Base-by-base conservation (phyloP, 2,329 filamentous ascomycete species). In the Fusarium transvaalense region DNA sequence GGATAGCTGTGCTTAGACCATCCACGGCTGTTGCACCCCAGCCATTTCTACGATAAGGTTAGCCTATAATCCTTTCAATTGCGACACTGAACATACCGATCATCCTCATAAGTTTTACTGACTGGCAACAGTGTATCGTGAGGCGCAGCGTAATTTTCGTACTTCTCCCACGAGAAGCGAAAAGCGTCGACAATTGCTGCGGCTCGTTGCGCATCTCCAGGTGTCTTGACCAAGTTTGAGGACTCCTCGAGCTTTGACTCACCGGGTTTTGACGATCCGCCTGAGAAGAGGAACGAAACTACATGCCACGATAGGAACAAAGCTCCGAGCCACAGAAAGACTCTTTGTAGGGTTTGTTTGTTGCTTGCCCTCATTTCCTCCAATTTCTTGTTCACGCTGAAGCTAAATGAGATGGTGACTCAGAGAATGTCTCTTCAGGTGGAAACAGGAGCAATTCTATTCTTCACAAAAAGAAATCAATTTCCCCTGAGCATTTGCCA, bases 1-100 rank as follows among this genome's bases (percentile, higher is more conserved):
- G 41, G 6, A 71, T 71, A 5, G 69, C 69, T 0, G 69, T 71
- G 34, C 69, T 71, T 19, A 71, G 12, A 1, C 59, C 68, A 48
- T 71, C 69, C 2, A 71, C 66, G 2, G 69, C 69, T 2, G 69
- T 71, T 5, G 68, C 69, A 2, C 69, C 69, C 69, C 69, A 71
- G 5, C 68, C 69, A 41, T 71, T 71, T 5, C 68, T 71, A n/a
- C 6, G 2, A 5, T 0, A 4, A 13, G 3, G 12, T 61, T 4
- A 61, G 25, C 9, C 10, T 4, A 1, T n/a, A 0, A 6, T 4
- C 3, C 14, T 23, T 3, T 5, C 0, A 13, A n/a, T 15, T 17
- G 9, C 8, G 6, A 4, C 2, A 8, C 1, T 3, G 13, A 23
- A 35, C 42, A 5, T 50, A 69, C 69, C 68, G 59, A 43, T 71